Base-by-base conservation (phyloP, 2,329 filamentous ascomycete species). In the Biscogniauxia mediterranea region DNA sequence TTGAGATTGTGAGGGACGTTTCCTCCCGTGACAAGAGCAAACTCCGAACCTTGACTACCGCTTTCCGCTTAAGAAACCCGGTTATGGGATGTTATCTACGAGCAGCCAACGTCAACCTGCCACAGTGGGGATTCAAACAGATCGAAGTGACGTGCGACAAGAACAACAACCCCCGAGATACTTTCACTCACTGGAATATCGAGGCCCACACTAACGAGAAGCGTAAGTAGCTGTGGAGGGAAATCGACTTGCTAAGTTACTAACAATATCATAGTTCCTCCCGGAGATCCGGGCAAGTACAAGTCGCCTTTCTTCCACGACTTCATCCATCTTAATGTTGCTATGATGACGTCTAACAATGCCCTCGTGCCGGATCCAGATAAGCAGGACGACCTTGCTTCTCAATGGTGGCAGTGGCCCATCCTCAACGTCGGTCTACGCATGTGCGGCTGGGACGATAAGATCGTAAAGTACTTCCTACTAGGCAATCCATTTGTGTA, bases 301-400 rank as follows among this genome's bases (percentile, higher is more conserved):
- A 96, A 91, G 80, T 98, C 94, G 42, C 95, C 96, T 2, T 99
- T 99, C 84, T 83, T 97, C 73, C 93, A 96, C 74, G 95, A 99
- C 77, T 99, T 99, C 72, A 89, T 99, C 66, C 95, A 99, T 76
- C 82, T 98, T 64, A 99, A 99, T 75, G 95, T 99, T 64, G 95
- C 95, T 65, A 99, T 99, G 95, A 97, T 98, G 94, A 99, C 95
- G 3, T 98, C 95, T 49, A 99, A 99, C 84, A 99, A 99, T 74
- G 95, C 95, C 23, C 87, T 99, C 53, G 92, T 99, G 20, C 95
- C 95, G 3, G 95, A 99, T 73, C 94, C 95, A 4, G 95, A 99
- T 77, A 99, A 99, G 85, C 95, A 99, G 77, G 95, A 99, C 72
- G 95, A 99, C 73, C 86, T 99, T 54, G 95, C 95, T 32, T 99